Conservation (phyloP, 2,329 filamentous ascomycete species). For the Colletotrichum acutatum region DNA sequence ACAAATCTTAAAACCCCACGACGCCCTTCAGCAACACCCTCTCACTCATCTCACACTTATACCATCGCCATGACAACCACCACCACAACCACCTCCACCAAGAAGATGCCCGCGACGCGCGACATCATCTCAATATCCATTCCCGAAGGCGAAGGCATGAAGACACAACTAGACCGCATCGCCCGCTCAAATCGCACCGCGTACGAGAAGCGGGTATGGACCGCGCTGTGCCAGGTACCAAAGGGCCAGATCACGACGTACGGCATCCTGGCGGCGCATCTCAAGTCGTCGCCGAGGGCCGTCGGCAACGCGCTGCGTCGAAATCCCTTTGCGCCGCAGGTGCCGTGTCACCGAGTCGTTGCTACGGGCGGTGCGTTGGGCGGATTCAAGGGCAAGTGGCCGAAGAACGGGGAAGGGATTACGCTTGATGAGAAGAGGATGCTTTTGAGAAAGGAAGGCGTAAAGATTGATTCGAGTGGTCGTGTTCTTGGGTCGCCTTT, state of each 20-base stretch:
- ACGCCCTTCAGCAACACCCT: neutral
- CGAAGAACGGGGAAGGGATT: conserved; percentile 74
- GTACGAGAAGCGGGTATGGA: conserved; percentile 75
- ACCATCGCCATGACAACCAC: conserved; percentile 21
- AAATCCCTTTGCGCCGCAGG: conserved; percentile 85
- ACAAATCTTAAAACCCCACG: too few species aligned
- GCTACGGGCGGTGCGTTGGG: conserved; percentile 78
- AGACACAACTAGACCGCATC: conserved; percentile 56
- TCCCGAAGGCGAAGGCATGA: conserved; percentile 43
- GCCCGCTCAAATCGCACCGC: conserved; percentile 56
- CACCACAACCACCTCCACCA: conserved; percentile 8
- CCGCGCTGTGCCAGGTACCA: conserved; percentile 81
- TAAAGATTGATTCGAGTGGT: conserved; percentile 70
- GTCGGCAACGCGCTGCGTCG: conserved; percentile 80
- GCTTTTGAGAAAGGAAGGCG: conserved; percentile 71
- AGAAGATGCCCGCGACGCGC: neutral
- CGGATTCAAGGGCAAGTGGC: conserved; percentile 95
- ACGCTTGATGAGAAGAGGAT: conserved; percentile 73
- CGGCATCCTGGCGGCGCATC: conserved; percentile 73
- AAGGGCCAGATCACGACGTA: conserved; percentile 82
- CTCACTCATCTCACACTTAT: neutral
- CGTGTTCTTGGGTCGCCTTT: conserved; percentile 69
- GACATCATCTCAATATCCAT: conserved; percentile 5
- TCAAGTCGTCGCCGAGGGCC: conserved; percentile 78
- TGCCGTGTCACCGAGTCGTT: conserved; percentile 85